Conservation (phyloP, 1,284 basidiomycete genomes). For the Hemileia vastatrix region DNA sequence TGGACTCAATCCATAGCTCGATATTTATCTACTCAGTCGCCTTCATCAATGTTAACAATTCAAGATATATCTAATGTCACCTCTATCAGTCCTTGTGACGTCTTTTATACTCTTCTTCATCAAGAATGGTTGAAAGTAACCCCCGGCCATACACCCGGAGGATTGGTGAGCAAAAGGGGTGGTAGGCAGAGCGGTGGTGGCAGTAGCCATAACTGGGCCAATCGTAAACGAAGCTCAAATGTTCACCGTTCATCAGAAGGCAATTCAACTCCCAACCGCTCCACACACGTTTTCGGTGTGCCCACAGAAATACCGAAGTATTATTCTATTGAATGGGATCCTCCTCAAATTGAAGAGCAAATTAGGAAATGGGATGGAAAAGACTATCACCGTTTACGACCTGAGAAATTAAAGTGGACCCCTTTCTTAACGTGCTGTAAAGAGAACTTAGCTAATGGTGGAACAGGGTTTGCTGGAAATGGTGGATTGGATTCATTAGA, state of each 20-base stretch:
- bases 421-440: constrained; percentile 58
- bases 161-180: constrained; percentile 4
- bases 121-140: constrained; percentile 11
- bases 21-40: constrained; percentile 52
- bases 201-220: constrained; percentile 4
- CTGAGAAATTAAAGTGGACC: constrained; percentile 86
- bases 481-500: no score
- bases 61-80: constrained; percentile 19
- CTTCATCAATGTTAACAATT: no score
- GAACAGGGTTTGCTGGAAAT: no score
- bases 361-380: constrained; percentile 65
- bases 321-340: constrained; percentile 70
- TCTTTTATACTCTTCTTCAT: constrained; percentile 17
- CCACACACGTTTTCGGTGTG: not conserved
- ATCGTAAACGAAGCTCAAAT: not conserved
- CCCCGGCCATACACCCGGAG: not conserved
- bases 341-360: constrained; percentile 58
- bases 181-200: no score
- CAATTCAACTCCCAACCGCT: not conserved
- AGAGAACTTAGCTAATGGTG: no score
- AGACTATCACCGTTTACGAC: constrained; percentile 66
- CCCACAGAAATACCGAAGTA: constrained; percentile 55
- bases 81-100: constrained; percentile 11
- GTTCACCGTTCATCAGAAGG: not conserved
- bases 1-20: constrained; percentile 88